Percentiles rank a stretch among this genome's conserved stretches.
Conservation (phyloP, 192 early-diverging fungal genomes). For the Gryganskiella cystojenkinii region DNA sequence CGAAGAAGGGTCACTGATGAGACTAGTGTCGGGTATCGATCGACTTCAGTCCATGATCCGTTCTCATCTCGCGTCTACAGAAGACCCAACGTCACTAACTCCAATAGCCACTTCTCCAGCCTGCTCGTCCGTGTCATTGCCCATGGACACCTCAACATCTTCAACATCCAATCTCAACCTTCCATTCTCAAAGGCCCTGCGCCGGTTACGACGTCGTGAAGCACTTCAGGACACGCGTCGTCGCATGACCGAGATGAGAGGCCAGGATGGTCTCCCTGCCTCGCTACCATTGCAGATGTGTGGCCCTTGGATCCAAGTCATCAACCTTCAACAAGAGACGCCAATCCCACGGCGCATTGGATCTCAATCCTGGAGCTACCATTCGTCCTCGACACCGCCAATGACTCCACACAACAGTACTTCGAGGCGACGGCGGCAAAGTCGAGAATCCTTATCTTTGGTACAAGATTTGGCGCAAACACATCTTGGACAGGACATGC, state of each 20-base stretch:
- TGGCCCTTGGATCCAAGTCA: slow-evolving; percentile 47
- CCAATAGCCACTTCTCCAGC: background rate
- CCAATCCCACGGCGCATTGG: slow-evolving; percentile 9
- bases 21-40: slow-evolving; percentile 24
- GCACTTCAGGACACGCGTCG: slow-evolving; percentile 7
- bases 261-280: slow-evolving; percentile 20
- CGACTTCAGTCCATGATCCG: slow-evolving; percentile 3
- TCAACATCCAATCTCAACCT: background rate
- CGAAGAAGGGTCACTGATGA: slow-evolving; percentile 37
- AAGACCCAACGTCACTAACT: background rate
- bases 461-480: no score
- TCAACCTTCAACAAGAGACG: slow-evolving; percentile 44
- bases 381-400: background rate
- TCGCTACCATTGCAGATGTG: slow-evolving; percentile 24
- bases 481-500: no score
- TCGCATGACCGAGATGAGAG: slow-evolving; percentile 12
- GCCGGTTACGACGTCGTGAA: slow-evolving; percentile 11
- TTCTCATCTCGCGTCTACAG: background rate
- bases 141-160: background rate
- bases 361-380: slow-evolving; percentile 14
- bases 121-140: background rate
- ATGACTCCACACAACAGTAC: background rate
- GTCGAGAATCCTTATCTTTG: background rate
- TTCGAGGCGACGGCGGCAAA: background rate
- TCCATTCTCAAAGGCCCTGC: slow-evolving; percentile 2